Evolutionary conservation across 768 basidiomycete species (phyloP).

Genomic region (Royoungia palumana): DNA sequence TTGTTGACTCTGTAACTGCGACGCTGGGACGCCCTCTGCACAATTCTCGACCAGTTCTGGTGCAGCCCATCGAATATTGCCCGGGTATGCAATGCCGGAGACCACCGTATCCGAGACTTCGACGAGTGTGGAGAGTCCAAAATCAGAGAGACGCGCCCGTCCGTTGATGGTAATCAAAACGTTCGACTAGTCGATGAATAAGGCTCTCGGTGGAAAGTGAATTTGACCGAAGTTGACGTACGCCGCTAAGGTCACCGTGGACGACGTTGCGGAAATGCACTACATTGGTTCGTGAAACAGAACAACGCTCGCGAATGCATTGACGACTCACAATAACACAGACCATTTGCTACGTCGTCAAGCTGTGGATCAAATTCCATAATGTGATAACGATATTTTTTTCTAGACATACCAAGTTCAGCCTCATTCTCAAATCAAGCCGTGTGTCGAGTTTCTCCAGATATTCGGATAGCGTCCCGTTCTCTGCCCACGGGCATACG

Average conservation of each 20-base stretch:
- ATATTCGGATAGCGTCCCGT: conserved; percentile 32
- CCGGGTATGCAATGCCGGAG: conserved; percentile 10
- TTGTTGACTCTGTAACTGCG: conserved; percentile 9
- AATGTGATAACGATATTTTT: not conserved
- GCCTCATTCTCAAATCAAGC: conserved; percentile 13
- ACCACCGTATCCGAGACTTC: conserved; percentile 6
- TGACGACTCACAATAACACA: conserved; percentile 17
- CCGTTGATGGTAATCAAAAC: conserved; percentile 14
- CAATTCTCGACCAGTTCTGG: conserved; percentile 20
- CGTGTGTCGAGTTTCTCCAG: conserved; percentile 14
- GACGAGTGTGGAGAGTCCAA: conserved; percentile 27
- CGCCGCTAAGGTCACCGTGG: conserved; percentile 43
- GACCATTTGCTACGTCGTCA: conserved; percentile 20
- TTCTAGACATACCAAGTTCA: conserved; percentile 15
- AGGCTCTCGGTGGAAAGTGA: not conserved
- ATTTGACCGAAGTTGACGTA: conserved; percentile 1
- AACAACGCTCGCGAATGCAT: not conserved
- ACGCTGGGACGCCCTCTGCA: not conserved
- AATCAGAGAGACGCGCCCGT: conserved; percentile 28
- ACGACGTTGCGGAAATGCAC: conserved; percentile 25
- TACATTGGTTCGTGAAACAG: conserved; percentile 4
- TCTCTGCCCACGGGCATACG: conserved; percentile 33
- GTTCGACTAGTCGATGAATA: conserved; percentile 14
- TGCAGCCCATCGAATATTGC: conserved; percentile 31
- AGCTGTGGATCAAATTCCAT: conserved; percentile 17